Base-by-base conservation (phyloP, 2,329 filamentous ascomycete genomes). In the Ceratocystiopsis brevicomis region DNA sequence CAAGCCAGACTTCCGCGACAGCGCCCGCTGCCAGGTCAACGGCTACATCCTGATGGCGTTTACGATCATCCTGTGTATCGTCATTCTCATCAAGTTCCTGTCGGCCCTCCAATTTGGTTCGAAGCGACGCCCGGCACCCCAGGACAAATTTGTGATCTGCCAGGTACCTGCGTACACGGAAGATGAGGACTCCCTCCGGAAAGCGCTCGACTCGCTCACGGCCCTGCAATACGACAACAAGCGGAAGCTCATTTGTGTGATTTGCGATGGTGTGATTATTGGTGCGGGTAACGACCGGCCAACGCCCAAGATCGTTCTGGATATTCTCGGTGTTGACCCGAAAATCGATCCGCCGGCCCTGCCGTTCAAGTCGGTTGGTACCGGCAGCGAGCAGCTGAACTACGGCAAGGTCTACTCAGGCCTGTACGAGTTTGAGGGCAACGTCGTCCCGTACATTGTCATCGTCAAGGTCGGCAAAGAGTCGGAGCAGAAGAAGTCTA, bases 61-160 rank as follows among this genome's bases (percentile, higher is more conserved):
- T 56, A 82, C 86, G n/a, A 68, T 92, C 54, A 66, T 96, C 13
- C 66, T 98, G 43, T 85, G 81, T 56, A 48, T 70, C 1, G 82
- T 95, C 48, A 87, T 96, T 50, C 56, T 77, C 41, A 63, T 82
- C 62, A 98, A 96, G 61, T 98, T 98, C 64, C 59, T 98, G 55
- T 78, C 90, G 42, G 90, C 90, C 13, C 69, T 98, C 37, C 90
- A 95, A 55, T 83, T 98, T 47, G 87, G 88, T 39, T 86, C 86
- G 6, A 95, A 95, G 65, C 76, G 83, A 46, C 78, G 84, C 16
- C 90, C 90, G 3, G 72, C 81, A 6, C 81, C 86, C 35, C 90
- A 96, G 60, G 90, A 98, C 61, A 98, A 96, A 58, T 98, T 98
- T 54, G 87, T 98, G 53, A 96, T 98, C 51, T 96, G 90, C 61